Evolutionary conservation across 257 asterid species (phyloP).

Genomic region (Phtheirospermum japonicum): DNA sequence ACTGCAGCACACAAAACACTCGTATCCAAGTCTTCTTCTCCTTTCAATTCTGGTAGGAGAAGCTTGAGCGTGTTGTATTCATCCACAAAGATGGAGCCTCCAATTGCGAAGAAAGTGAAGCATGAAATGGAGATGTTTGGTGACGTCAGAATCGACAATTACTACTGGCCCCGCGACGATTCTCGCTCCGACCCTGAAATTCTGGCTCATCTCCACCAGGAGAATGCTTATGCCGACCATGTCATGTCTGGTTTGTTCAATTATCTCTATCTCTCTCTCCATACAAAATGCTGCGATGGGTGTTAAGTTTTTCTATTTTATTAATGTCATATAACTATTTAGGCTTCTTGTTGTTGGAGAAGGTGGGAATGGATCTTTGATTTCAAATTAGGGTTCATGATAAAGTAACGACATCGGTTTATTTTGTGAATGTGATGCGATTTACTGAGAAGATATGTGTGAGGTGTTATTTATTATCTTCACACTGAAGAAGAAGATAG

Average conservation of each 20-base stretch:
- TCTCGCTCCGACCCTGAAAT: conserved; percentile 67
- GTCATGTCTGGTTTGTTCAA: conserved; percentile 69
- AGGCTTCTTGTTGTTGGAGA: conserved; percentile 1
- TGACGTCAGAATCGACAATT: conserved; percentile 75
- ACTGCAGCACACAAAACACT: background rate
- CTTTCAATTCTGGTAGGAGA: background rate
- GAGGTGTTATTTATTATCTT: too few relatives aligned
- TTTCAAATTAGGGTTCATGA: background rate
- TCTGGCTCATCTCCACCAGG: conserved; percentile 56
- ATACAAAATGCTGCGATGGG: background rate
- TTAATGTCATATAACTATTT: background rate
- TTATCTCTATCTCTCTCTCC: background rate
- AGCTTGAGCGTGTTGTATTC: conserved; percentile 17
- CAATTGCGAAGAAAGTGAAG: conserved; percentile 71
- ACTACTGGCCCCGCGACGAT: conserved; percentile 98
- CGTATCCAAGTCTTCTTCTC: background rate
- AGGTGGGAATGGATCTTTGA: conserved; percentile 8
- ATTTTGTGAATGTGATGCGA: too few relatives aligned
- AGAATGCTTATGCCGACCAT: conserved; percentile 66
- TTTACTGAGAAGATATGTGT: too few relatives aligned
- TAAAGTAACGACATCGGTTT: too few relatives aligned
- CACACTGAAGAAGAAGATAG: too few relatives aligned
- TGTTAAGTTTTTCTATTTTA: background rate
- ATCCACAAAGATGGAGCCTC: conserved; percentile 45
- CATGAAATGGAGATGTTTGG: conserved; percentile 94